Percentiles rank a stretch among this genome's conserved stretches.
Conservation (phyloP, 768 basidiomycete genomes). For the Fomitopsis pulvina region DNA sequence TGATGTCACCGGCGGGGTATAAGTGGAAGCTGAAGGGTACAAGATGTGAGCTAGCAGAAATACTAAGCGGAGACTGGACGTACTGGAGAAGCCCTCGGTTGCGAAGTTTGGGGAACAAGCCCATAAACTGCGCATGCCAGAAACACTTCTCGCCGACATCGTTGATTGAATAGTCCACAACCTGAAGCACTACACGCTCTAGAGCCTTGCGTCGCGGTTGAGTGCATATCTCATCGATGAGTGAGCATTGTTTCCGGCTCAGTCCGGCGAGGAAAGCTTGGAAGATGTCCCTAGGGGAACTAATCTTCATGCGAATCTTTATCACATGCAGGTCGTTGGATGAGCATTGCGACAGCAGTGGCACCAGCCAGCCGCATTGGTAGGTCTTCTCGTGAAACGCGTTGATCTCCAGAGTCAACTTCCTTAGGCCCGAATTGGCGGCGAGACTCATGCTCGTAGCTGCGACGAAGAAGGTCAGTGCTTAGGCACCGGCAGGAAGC, state of each 20-base stretch:
- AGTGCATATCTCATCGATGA: background rate
- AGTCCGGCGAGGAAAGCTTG: background rate
- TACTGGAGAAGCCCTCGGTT: too few species aligned
- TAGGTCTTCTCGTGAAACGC: background rate
- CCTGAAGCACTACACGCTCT: too few species aligned
- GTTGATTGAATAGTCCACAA: too few species aligned
- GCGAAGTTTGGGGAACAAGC: too few species aligned
- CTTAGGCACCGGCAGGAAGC: background rate
- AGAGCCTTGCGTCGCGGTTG: too few species aligned
- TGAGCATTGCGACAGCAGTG: background rate
- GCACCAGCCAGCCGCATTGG: background rate
- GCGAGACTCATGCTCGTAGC: background rate
- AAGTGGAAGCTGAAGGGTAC: too few species aligned
- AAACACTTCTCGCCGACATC: too few species aligned
- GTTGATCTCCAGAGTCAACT: background rate
- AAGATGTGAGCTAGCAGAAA: too few species aligned
- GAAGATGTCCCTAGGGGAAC: background rate
- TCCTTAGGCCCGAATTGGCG: background rate
- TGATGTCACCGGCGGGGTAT: too few species aligned
- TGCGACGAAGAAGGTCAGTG: background rate
- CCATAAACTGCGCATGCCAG: too few species aligned
- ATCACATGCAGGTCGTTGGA: background rate
- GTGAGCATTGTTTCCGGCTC: background rate
- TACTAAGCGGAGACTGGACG: too few species aligned
- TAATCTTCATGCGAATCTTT: background rate